Conservation (phyloP, 495 filamentous ascomycete genomes). For the Monascus purpureus region DNA sequence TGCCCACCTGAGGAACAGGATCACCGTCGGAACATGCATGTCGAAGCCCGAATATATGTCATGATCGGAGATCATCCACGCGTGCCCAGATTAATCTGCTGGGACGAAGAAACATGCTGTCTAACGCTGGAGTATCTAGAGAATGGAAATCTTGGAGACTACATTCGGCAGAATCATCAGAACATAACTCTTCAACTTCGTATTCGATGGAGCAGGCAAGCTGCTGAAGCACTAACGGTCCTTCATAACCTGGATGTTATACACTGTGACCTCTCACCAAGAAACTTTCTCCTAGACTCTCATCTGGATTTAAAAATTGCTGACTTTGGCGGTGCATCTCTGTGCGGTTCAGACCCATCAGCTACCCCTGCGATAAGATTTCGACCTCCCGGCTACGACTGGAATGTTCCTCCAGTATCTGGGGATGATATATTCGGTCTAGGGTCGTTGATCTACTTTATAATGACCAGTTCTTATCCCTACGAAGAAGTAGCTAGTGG, state of each 20-base stretch:
- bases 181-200: slow-evolving; percentile 1
- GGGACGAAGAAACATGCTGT: slow-evolving; percentile 1
- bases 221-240: slow-evolving; percentile 9
- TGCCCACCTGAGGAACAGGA: neutral
- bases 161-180: neutral
- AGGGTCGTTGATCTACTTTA: neutral
- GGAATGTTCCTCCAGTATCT: neutral
- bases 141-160: slow-evolving; percentile 1
- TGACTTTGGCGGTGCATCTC: slow-evolving; percentile 6
- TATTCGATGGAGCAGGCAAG: slow-evolving; percentile 7
- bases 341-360: slow-evolving; percentile 1
- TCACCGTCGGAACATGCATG: neutral
- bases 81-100: slow-evolving; percentile 1
- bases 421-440: slow-evolving; percentile 1
- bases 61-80: slow-evolving; percentile 2
- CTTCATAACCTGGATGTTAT: slow-evolving; percentile 9
- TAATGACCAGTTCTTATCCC: neutral
- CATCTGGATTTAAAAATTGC: slow-evolving; percentile 11
- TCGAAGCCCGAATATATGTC: slow-evolving; percentile 1
- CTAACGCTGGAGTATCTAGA: slow-evolving; percentile 2
- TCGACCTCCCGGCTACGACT: slow-evolving; percentile 1
- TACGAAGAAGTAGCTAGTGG: neutral
- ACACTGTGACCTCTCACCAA: slow-evolving; percentile 12
- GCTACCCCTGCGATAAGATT: neutral
- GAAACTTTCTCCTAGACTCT: slow-evolving; percentile 12